A percentile compares a stretch with the other conserved stretches of the same genome.
Conservation (phyloP, 2,329 filamentous ascomycete genomes). For the Epichloe gansuensis region DNA sequence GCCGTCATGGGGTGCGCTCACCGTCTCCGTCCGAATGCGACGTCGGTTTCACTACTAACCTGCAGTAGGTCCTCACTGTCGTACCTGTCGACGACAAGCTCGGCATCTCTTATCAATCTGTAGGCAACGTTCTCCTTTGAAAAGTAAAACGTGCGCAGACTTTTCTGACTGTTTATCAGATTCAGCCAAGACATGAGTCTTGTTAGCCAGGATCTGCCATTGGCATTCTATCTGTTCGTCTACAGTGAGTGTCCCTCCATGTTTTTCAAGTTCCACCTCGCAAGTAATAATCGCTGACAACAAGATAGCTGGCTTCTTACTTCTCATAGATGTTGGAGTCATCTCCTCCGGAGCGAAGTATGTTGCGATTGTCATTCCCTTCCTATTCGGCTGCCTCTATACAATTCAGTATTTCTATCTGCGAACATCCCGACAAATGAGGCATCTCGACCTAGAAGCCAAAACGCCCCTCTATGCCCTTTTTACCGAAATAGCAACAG, state of each 20-base stretch:
- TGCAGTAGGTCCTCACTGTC: constrained; percentile 1
- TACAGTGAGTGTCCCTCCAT: background rate
- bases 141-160: background rate
- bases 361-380: constrained; percentile 34
- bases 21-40: background rate
- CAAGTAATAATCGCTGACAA: no score
- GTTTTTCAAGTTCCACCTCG: background rate
- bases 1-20: background rate
- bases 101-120: background rate
- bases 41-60: no score
- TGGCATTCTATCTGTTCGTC: background rate
- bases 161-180: background rate
- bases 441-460: constrained; percentile 40
- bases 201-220: constrained; percentile 3
- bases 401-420: background rate
- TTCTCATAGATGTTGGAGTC: constrained; percentile 12
- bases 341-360: constrained; percentile 28
- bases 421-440: constrained; percentile 39
- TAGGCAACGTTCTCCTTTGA: background rate
- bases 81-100: constrained; percentile 2
- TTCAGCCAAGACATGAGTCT: constrained; percentile 7
- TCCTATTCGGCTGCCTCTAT: constrained; percentile 11
- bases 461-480: constrained; percentile 32
- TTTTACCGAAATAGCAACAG: constrained; percentile 23
- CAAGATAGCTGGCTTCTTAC: background rate